Evolutionary conservation across 1,284 basidiomycete genomes (phyloP).

Genomic region (Xerocomus amazonicus): DNA sequence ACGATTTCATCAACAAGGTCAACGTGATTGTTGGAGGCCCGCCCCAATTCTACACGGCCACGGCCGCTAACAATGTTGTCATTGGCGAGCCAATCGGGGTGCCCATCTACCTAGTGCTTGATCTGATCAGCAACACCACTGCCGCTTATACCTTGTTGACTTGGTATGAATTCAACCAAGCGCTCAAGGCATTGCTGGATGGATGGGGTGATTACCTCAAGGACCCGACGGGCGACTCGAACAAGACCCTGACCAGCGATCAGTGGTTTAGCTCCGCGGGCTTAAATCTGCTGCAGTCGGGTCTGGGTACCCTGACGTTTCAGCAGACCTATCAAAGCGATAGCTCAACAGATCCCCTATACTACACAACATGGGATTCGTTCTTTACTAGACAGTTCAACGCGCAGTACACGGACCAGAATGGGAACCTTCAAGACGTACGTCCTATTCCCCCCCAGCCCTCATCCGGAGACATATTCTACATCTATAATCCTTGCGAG

Average conservation of each 20-base stretch:
- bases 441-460: no score
- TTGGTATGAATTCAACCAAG: constrained; percentile 18
- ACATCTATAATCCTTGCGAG: constrained; percentile 43
- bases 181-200: not conserved
- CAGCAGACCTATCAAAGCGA: no score
- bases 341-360: no score
- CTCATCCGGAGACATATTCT: not conserved
- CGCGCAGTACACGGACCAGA: no score
- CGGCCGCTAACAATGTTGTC: constrained; percentile 5
- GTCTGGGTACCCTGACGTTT: not conserved
- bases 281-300: constrained; percentile 25
- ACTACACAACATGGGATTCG: no score
- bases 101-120: constrained; percentile 16
- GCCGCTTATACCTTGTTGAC: constrained; percentile 22
- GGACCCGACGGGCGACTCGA: not conserved
- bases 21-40: not conserved
- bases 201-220: constrained; percentile 13
- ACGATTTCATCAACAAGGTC: not conserved
- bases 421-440: no score
- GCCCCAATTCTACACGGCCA: not conserved
- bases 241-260: constrained; percentile 1
- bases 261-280: constrained; percentile 9
- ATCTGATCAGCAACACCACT: constrained; percentile 23
- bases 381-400: no score
- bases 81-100: constrained; percentile 6